These are phyloP conservation scores for Pleurotus djamor DNA, from an alignment of 768 basidiomycete species.

Conservation along the genomic window DNA sequence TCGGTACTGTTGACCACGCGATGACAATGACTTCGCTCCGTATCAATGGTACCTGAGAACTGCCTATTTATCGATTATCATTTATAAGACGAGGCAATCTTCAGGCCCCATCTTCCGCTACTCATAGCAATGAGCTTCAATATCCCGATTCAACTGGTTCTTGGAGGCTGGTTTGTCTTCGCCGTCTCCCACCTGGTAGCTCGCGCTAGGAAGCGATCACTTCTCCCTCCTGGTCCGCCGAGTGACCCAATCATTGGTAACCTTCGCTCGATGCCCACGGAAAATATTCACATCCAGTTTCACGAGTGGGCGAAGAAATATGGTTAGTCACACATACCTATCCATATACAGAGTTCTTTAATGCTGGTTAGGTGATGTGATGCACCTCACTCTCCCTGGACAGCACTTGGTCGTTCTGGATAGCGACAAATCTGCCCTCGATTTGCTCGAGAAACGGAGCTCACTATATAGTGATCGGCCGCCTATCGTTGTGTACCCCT, in stretches of 20 bases:
- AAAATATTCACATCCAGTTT: constrained; percentile 36
- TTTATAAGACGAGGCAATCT: too few species aligned
- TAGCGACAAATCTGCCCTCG: constrained; percentile 22
- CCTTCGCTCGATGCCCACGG: constrained; percentile 37
- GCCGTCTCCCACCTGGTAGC: too few species aligned
- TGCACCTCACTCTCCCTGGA: constrained; percentile 37
- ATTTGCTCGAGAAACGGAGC: constrained; percentile 37
- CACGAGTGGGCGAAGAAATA: constrained; percentile 37
- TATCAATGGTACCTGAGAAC: too few species aligned
- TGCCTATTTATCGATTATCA: too few species aligned
- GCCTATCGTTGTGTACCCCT: not conserved
- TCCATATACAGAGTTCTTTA: not conserved
- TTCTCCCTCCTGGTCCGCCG: constrained; percentile 43
- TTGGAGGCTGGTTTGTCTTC: too few species aligned
- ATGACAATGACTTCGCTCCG: too few species aligned
- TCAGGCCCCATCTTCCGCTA: too few species aligned
- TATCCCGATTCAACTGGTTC: too few species aligned
- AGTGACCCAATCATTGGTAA: constrained; percentile 48
- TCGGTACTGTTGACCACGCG: too few species aligned
- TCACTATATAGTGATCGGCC: constrained; percentile 39
- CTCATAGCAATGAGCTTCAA: too few species aligned
- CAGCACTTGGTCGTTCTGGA: constrained; percentile 49
- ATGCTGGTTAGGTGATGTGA: constrained; percentile 33
- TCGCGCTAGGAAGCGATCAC: not conserved
- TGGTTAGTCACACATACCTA: constrained; percentile 27